Evolutionary conservation across 805 yeast species (phyloP).

Genomic region (Peterozyma toletana): DNA sequence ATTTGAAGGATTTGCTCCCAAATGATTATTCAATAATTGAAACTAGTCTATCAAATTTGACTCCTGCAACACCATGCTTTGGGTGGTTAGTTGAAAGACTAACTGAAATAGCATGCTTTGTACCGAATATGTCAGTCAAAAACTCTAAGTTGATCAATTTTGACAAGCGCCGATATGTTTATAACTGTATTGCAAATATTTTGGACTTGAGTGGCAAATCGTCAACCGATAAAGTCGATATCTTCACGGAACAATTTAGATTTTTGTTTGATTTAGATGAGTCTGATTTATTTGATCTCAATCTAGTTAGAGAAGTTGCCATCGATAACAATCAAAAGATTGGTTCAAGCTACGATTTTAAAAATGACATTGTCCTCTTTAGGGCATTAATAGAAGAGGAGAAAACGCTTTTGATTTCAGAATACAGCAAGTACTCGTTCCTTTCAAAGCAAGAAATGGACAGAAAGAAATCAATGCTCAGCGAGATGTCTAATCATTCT

Average conservation of each 20-base stretch:
- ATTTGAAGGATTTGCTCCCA: constrained; percentile 24
- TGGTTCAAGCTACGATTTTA: constrained; percentile 16
- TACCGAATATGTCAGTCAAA: constrained; percentile 71
- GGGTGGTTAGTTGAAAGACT: constrained; percentile 88
- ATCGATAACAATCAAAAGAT: constrained; percentile 33
- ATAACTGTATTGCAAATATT: constrained; percentile 52
- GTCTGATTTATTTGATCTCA: constrained; percentile 21
- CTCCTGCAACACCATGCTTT: constrained; percentile 70
- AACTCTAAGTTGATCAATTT: constrained; percentile 68
- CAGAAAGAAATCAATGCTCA: constrained; percentile 6
- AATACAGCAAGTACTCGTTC: constrained; percentile 22
- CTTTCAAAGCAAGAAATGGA: constrained; percentile 20
- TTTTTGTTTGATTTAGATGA: constrained; percentile 43
- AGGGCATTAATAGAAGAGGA: constrained; percentile 39
- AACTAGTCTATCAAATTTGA: constrained; percentile 8
- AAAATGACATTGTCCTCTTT: constrained; percentile 30
- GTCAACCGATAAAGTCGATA: constrained; percentile 9
- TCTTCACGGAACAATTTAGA: constrained; percentile 35
- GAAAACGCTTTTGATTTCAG: constrained; percentile 44
- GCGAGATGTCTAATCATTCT: constrained; percentile 2
- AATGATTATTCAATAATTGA: constrained; percentile 16
- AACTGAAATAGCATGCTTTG: constrained; percentile 65
- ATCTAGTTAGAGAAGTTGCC: constrained; percentile 33
- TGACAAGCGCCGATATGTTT: constrained; percentile 71
- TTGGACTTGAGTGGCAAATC: constrained; percentile 33